phyloP scores from a whole-genome alignment of 2,329 filamentous ascomycete species.

The Teratosphaeria nubilosa region DNA sequence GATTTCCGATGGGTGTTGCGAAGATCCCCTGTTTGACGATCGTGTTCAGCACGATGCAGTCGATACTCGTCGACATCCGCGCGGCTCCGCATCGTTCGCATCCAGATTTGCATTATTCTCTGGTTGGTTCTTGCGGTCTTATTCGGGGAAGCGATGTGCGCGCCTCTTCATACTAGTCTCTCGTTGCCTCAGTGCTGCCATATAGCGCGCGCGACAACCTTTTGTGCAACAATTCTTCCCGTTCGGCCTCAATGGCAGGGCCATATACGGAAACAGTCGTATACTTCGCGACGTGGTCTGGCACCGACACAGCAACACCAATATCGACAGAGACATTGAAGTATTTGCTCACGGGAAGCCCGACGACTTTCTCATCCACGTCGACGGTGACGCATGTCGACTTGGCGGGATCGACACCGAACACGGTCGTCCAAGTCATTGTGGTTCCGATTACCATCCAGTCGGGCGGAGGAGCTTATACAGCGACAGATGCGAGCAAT shows the following conservation, averaged over 20 bases:
- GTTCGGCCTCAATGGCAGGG: not conserved
- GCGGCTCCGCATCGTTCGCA: not conserved
- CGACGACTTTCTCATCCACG: not conserved
- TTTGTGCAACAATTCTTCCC: not conserved
- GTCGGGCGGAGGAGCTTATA: not conserved
- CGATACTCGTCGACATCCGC: not conserved
- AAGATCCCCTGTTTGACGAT: not conserved
- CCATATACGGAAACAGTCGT: not conserved
- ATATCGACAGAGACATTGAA: not conserved
- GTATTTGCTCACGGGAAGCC: not conserved
- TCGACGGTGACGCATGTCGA: not conserved
- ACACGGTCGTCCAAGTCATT: not conserved
- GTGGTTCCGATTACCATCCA: not conserved
- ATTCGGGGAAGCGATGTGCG: not conserved
- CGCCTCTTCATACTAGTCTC: not conserved
- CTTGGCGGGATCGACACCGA: not conserved
- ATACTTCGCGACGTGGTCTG: not conserved
- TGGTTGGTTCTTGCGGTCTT: not conserved
- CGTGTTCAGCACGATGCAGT: not conserved
- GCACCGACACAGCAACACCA: not conserved
- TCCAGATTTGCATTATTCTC: not conserved
- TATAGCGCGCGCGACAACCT: not conserved
- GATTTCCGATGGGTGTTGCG: not conserved
- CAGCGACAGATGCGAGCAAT: not conserved
- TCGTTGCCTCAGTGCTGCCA: not conserved